Evolutionary conservation across 768 basidiomycete genomes (phyloP), one percentile per base, ranked within the genome.

Genomic region (Leccinum ochraceum): DNA sequence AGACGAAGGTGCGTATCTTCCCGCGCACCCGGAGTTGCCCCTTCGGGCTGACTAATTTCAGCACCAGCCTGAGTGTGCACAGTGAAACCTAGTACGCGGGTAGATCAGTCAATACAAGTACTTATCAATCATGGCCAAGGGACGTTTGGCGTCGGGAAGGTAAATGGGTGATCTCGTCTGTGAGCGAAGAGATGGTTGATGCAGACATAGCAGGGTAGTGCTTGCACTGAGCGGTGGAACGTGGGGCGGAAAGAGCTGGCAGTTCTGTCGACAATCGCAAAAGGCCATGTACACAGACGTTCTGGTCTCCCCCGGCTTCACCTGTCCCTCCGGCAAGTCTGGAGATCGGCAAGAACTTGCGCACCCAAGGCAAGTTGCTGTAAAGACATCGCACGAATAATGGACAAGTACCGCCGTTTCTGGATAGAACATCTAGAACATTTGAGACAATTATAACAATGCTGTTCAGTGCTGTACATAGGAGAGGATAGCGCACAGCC

Each of bases 51-150:
- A 62, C 14, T 14, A 54, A 9, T 11, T 49, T 24, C 2, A 24
- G 24, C 24, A 24, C 24, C 24, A 24, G 24, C 24, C 24, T 24
- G 24, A 30, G 66, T 65, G 26, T 56, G 44, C 37, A 32, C 65
- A n/a, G 26, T 42, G 53, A 66, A 63, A 37, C 52, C 65, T 66
- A 24, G 24, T 24, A 39, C n/a, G 17, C 34, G 37, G 30, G 16
- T 28, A 34, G 30, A 30, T 49, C 48, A 49, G 24, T 57, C 58
- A 60, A 52, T 39, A 20, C n/a, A 17, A 17, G n/a, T 44, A 44
- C 42, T 20, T 6, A 44, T 6, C 52, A 26, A 56, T 42, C 36
- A 24, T 34, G 10, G 26, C 44, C 63, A 46, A 17, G 32, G 30
- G 9, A 8, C 9, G 9, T 44, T 30, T 32, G 5, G 17, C 24